Evolutionary conservation across 2,329 filamentous ascomycete genomes (phyloP), one percentile per base, ranked within the genome.

Genomic region (Cladosporium oxysporum): DNA sequence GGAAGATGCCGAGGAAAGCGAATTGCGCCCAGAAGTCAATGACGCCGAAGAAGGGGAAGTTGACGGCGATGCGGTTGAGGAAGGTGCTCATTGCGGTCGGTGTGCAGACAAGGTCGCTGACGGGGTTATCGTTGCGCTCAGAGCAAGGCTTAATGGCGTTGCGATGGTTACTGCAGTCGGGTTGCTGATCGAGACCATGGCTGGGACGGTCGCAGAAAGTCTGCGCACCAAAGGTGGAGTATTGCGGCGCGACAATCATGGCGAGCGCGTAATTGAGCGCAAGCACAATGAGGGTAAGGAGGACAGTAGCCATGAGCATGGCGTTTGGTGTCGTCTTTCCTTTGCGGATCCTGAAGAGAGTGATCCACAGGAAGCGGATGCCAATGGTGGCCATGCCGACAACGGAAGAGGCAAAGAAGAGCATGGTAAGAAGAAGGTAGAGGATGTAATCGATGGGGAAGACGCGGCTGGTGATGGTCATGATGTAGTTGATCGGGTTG

Each of bases 1-100:
- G 78, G 78, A 96, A 97, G 23, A 97, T 79, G 28, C 75, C 84
- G 52, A 99, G 80, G 80, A 99, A 98, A 14, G 86, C 91, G 75
- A 97, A 98, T 74, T 99, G 95, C 0, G 93, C 91, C 93, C 93
- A 99, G 78, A 98, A 99, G 71, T 92, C 87, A n/a, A 98, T 82
- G 12, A 90, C 88, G 12, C 95, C 95, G 74, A 99, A 96, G 76
- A 97, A 92, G 6, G 95, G 93, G 85, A 95, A 99, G 76, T 96
- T 97, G 74, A 97, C 86, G 26, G 91, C 93, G 67, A 97, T 87
- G 53, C 93, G 89, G 79, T 98, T 97, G 70, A 99, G 84, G 79
- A 99, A 96, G 0, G 92, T 97, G 67, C 91, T 95, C 77, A 93
- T 91, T 44, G 97, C 89, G 26, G 90, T 94, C 0, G 95, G 93